These are phyloP conservation scores for Chlamydomonas urium DNA, from an alignment of 139 green algal genomes.

Conservation along the genomic window DNA sequence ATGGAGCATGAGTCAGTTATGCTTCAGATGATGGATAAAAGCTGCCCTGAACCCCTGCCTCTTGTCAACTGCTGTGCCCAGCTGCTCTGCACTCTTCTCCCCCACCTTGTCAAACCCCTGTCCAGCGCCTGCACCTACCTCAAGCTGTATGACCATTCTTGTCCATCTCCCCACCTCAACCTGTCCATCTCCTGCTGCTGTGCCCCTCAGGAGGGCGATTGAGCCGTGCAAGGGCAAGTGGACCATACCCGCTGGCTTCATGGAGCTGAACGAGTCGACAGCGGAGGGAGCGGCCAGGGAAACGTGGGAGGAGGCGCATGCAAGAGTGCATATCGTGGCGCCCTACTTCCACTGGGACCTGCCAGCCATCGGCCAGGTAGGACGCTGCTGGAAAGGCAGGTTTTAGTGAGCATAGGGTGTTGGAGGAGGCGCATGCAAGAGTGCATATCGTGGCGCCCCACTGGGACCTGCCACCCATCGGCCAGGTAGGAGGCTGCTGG, in stretches of 20 bases:
- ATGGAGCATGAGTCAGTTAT: too few species aligned
- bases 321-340: conserved; percentile 25
- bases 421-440: conserved; percentile 33
- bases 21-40: too few species aligned
- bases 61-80: too few species aligned
- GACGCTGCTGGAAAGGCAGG: too few species aligned
- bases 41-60: too few species aligned
- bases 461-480: conserved; percentile 78
- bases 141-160: too few species aligned
- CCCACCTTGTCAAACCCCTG: too few species aligned
- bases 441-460: conserved; percentile 36
- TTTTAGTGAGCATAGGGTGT: too few species aligned
- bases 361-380: conserved; percentile 63
- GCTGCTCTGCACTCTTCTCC: too few species aligned
- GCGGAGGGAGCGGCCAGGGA: conserved; percentile 28
- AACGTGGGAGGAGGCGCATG: conserved; percentile 40
- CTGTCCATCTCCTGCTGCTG: not conserved
- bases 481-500: conserved; percentile 46
- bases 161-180: too few species aligned
- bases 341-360: conserved; percentile 68
- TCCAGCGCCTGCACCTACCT: not conserved
- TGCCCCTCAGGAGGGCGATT: conserved; percentile 57
- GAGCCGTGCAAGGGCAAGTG: conserved; percentile 83
- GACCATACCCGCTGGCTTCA: conserved; percentile 84
- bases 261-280: conserved; percentile 47